Evolutionary conservation across 2,329 filamentous ascomycete species (phyloP).

Genomic region (Aphanocladium album): DNA sequence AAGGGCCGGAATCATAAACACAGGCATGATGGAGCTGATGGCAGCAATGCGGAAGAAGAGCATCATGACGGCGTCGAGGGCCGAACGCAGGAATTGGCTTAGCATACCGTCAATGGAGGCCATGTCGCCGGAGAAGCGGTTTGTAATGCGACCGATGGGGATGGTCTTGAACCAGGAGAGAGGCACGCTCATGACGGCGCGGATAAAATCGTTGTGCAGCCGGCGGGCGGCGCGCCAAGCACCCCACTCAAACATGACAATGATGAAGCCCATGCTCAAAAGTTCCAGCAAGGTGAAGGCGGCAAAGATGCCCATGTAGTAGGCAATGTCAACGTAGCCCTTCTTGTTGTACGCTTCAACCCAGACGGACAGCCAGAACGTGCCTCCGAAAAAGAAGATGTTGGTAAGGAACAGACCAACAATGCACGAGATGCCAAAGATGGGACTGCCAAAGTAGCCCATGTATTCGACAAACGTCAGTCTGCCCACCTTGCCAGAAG

Average conservation of each 20-base stretch:
- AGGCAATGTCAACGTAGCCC: constrained; percentile 39
- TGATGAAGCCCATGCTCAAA: constrained; percentile 36
- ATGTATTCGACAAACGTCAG: constrained; percentile 47
- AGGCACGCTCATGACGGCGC: constrained; percentile 47
- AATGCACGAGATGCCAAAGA: constrained; percentile 37
- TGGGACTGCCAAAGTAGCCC: constrained; percentile 43
- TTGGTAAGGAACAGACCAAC: constrained; percentile 36
- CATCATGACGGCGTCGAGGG: constrained; percentile 37
- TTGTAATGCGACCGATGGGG: constrained; percentile 47
- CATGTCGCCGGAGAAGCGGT: constrained; percentile 54
- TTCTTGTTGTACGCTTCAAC: constrained; percentile 45
- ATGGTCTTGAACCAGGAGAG: constrained; percentile 53
- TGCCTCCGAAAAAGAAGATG: constrained; percentile 36
- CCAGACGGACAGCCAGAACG: constrained; percentile 49
- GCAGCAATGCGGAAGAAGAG: constrained; percentile 42
- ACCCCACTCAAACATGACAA: constrained; percentile 48
- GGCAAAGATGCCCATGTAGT: constrained; percentile 51
- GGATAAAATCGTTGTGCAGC: constrained; percentile 49
- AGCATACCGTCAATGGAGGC: constrained; percentile 48
- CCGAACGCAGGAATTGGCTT: constrained; percentile 38
- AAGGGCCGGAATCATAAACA: constrained; percentile 44
- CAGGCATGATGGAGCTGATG: constrained; percentile 47
- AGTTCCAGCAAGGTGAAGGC: constrained; percentile 39
- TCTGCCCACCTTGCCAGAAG: constrained; percentile 40
- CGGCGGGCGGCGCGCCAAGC: constrained; percentile 51